Evolutionary conservation across 140 eudicot species (phyloP).

Genomic region (Ambrosia hybrid): DNA sequence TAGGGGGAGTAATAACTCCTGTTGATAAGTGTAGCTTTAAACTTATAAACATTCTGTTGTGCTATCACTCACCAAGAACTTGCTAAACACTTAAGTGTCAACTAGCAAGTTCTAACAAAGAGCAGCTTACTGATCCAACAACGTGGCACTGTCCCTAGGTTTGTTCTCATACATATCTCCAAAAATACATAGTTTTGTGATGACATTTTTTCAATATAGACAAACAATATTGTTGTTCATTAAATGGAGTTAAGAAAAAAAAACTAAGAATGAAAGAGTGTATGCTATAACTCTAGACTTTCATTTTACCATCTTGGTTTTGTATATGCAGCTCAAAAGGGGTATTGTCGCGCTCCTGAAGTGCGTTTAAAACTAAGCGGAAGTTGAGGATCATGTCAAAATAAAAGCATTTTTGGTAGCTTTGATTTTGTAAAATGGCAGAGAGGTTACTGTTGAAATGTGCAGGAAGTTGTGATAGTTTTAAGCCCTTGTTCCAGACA

Average conservation of each 20-base stretch:
- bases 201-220: background rate
- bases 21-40: too few species aligned
- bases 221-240: too few species aligned
- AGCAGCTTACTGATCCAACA: too few species aligned
- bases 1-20: too few species aligned
- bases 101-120: too few species aligned
- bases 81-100: too few species aligned
- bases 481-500: constrained; percentile 8
- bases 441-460: background rate
- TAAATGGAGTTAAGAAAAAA: too few species aligned
- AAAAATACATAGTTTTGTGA: background rate
- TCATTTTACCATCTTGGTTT: constrained; percentile 19
- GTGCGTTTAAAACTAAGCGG: background rate
- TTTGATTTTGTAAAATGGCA: background rate
- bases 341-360: constrained; percentile 65
- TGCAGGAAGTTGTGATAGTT: constrained; percentile 12
- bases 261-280: too few species aligned
- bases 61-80: too few species aligned
- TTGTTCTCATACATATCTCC: constrained; percentile 11
- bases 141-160: constrained; percentile 74
- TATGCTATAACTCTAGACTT: background rate
- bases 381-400: constrained; percentile 6
- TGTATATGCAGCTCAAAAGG: constrained; percentile 72
- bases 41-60: too few species aligned
- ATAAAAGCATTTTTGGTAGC: background rate